phyloP scores from a whole-genome alignment of 2,329 filamentous ascomycete genomes.

The Ceratocystis cacaofunesta region DNA sequence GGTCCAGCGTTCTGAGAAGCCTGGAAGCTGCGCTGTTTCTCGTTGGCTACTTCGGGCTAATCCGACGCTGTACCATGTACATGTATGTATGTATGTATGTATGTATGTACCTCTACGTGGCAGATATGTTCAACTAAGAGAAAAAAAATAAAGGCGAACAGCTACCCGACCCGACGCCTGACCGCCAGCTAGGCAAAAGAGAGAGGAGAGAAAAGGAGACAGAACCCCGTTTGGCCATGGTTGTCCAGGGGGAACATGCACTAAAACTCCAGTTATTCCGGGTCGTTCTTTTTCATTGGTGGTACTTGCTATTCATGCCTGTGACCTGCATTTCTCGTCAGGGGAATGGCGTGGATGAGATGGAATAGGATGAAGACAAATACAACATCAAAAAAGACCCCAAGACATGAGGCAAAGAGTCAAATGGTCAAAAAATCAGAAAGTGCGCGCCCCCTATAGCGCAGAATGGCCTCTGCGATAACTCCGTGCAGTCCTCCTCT shows the following conservation, averaged over 20 bases:
- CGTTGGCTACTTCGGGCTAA: background rate
- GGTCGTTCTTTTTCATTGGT: background rate
- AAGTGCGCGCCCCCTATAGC: too few relatives aligned
- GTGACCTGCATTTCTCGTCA: background rate
- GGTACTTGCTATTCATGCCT: background rate
- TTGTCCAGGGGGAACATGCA: background rate
- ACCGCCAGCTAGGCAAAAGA: background rate
- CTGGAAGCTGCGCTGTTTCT: background rate
- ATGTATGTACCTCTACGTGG: background rate
- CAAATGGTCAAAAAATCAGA: too few relatives aligned
- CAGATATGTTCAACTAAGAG: background rate
- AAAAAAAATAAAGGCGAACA: background rate
- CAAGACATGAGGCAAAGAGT: too few relatives aligned
- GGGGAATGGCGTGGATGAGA: background rate
- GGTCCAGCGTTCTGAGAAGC: too few relatives aligned
- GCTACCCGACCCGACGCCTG: too few relatives aligned
- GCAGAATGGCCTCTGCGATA: too few relatives aligned
- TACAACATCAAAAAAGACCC: too few relatives aligned
- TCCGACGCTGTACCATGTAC: background rate
- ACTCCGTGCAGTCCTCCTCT: background rate
- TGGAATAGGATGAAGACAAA: too few relatives aligned
- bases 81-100: background rate
- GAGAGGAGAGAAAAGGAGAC: background rate
- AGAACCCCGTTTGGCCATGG: background rate
- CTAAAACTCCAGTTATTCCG: background rate